Base-by-base conservation (phyloP, 257 asterid genomes). In the Agastache rugosa region DNA sequence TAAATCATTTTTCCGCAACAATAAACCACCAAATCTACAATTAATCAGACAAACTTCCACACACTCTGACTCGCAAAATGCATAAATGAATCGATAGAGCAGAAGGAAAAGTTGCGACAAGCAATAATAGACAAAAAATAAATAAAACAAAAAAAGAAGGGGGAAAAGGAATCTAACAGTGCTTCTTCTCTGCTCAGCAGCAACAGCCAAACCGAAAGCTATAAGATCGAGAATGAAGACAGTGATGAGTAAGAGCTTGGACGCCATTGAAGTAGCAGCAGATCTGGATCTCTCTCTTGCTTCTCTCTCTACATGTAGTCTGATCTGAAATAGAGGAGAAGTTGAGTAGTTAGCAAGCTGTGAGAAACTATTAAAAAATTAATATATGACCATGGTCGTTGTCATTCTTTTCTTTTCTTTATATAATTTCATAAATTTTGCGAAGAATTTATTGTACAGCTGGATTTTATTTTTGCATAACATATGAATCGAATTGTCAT, bases 111-210 rank as follows among this genome's bases (percentile, higher is more conserved):
- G 31, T 10, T 6, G 35, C 23, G 44, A 74, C 42, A 27, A 60
- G 25, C 10, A 58, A 27, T 54, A 47, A n/a, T 12, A 11, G 48
- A 60, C n/a, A 64, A 39, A 11, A 31, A 44, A 42, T 5, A n/a
- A 34, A 9, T 3, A n/a, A 11, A 45, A 66, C 44, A 1, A 20
- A 58, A 11, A 14, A 59, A 2, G 19, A 4, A 14, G n/a, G 8
- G 63, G 11, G 42, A 35, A 12, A 4, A 10, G 12, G 60, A 35
- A 63, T 71, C 90, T 89, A 54, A 89, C 96, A 35, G 81, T 81
- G 83, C 97, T 93, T 68, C 97, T 84, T 75, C 97, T 86, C 79
- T 84, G 92, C 87, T 93, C 98, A 74, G 96, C 97, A 74, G 96
- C 97, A 76, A 91, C 83, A 10, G 98, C 97, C 79, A 93, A 80